Evolutionary conservation across 108 stramenopile genomes (phyloP), one percentile per base, ranked within the genome.

Genomic region (Pseudonitzschia multiseries): DNA sequence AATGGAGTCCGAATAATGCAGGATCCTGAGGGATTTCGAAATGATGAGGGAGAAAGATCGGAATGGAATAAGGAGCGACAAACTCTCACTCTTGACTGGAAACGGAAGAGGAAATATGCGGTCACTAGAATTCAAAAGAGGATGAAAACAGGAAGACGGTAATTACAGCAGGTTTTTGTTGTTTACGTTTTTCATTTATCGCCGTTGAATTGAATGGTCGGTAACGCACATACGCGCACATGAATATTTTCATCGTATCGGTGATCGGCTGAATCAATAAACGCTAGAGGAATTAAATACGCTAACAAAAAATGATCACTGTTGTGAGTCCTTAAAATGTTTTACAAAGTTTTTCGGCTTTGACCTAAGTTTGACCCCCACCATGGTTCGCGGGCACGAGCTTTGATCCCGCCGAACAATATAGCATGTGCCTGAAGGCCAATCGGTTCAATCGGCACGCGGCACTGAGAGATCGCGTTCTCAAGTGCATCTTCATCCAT

Each of bases 361-460:
- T 48, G 17, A 28, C 69, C 52, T 29, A 65, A 41, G 9, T 50
- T 69, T 48, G 72, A 54, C 26, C 85, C 93, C 93, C 93, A 95
- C 93, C 93, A 95, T 5, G 93, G 93, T 41, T 84, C 85, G 44
- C 87, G 60, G 33, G 91, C 93, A 57, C 83, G 89, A 21, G 87
- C 91, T 67, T 79, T 84, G 28, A 95, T 83, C 3, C 91, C 88
- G 18, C 90, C 93, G 75, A 95, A 94, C 8, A 95, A 63, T 57
- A 95, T 92, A 4, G 93, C 93, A 64, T 92, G 91, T 8, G 93
- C 93, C 70, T 95, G 93, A 28, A 95, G 71, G 15, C 93, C 93
- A 72, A 95, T 95, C 4, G 93, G 85, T 70, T 83, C 75, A 8
- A 78, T 79, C 2, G 93, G 93, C 12, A 89, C 85, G 41, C 77